phyloP scores from a whole-genome alignment of 345 rosid species.

The Populus pruinosa region DNA sequence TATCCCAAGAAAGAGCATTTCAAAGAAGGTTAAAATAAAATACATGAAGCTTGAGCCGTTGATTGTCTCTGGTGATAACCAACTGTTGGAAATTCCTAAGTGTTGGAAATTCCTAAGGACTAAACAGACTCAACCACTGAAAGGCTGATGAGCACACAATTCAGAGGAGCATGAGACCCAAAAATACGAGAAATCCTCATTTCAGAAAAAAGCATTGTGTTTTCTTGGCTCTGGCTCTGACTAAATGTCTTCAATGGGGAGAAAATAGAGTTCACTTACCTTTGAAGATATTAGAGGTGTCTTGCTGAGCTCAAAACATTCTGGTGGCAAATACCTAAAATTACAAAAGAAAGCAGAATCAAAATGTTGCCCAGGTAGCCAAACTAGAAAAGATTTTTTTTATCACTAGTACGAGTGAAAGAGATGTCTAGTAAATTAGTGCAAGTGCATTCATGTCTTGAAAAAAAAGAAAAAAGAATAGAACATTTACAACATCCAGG shows the following conservation, averaged over 20 bases:
- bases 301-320: conserved; percentile 91
- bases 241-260: background rate
- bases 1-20: conserved; percentile 7
- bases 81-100: background rate
- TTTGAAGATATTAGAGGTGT: conserved; percentile 94
- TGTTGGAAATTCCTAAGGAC: background rate
- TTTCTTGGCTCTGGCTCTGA: background rate
- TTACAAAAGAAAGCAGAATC: conserved; percentile 7
- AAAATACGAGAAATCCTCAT: background rate
- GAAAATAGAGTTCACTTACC: conserved; percentile 38
- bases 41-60: background rate
- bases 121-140: background rate
- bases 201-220: background rate
- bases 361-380: background rate
- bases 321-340: conserved; percentile 95
- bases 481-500: background rate
- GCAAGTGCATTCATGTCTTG: background rate
- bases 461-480: background rate
- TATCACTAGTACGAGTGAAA: background rate
- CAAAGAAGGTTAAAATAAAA: background rate
- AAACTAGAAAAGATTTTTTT: background rate
- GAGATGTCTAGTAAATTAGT: background rate
- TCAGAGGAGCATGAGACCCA: background rate
- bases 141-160: background rate
- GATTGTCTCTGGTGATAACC: background rate